phyloP scores from a whole-genome alignment of 352 stramenopile species.

The Paralagenidium karlingii region DNA sequence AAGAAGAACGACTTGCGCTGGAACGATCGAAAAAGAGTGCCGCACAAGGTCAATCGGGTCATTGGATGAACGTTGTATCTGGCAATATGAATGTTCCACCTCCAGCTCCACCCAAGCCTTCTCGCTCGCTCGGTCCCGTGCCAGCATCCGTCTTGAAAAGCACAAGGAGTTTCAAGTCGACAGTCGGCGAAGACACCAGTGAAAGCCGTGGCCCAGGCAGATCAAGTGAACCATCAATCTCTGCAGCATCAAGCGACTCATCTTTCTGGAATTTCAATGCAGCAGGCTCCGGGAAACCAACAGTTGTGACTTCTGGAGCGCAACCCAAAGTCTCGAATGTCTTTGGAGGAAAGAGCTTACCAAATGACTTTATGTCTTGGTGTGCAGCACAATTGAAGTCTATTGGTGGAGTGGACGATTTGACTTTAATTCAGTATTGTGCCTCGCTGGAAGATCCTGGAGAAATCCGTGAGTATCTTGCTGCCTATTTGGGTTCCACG shows the following conservation, averaged over 20 bases:
- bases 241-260: constrained; percentile 42
- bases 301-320: background rate
- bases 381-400: constrained; percentile 65
- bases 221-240: too few species aligned
- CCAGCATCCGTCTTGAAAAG: constrained; percentile 76
- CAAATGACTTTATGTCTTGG: constrained; percentile 61
- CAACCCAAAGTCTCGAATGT: too few species aligned
- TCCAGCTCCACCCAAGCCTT: constrained; percentile 28
- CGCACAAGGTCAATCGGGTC: constrained; percentile 21
- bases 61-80: too few species aligned
- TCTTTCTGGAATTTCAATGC: constrained; percentile 79
- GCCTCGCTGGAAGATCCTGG: constrained; percentile 89
- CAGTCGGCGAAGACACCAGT: too few species aligned
- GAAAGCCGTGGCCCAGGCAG: too few species aligned
- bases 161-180: constrained; percentile 20
- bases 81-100: constrained; percentile 24
- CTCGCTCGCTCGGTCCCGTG: constrained; percentile 48
- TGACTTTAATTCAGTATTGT: constrained; percentile 90
- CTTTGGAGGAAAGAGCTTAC: background rate
- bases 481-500: constrained; percentile 91
- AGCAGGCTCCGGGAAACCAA: constrained; percentile 13
- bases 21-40: constrained; percentile 44
- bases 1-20: constrained; percentile 68
- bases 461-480: constrained; percentile 94
- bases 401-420: constrained; percentile 58